Base-by-base conservation (phyloP, 2,329 filamentous ascomycete genomes). In the Alternaria ethzedia region DNA sequence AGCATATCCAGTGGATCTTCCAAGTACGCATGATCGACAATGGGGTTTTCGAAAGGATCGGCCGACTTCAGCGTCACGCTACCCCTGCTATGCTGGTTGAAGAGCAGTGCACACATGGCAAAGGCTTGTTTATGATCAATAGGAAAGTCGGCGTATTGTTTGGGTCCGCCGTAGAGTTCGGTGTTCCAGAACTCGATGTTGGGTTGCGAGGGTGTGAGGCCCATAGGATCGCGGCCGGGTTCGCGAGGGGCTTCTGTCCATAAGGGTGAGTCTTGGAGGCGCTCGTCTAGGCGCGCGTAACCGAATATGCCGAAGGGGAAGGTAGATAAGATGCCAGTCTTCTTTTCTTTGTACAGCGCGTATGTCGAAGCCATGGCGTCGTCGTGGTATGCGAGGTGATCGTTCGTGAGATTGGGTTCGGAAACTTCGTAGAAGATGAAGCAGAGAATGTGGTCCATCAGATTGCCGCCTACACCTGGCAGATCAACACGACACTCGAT, bases 281-380 rank as follows among this genome's bases (percentile, higher is more conserved):
- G 85, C 9, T 88, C 83, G 62, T 89, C 87, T 0, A 90, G 80
- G n/a, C 88, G 84, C 6, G 88, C 85, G 68, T 84, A 91, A 11
- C 84, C 87, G 60, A 90, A 89, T 11, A 83, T 82, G 44, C 88
- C 88, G 56, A 90, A 90, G 10, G 88, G 88, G 69, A 90, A 89
- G 0, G 83, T 85, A 1, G 88, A 86, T 1, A 90, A 79, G 32
- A 87, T 82, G 1, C 89, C 88, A 3, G 82, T 81, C 70, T 88
- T 88, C 54, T 86, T 83, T 28, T 87, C 83, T 73, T 87, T 84
- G 84, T 86, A 90, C 51, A 86, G 81, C 12, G 82, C 75, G 69
- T 86, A 86, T 0, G 86, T 83, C 56, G 83, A 83, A 12, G 80
- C 79, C 17, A 86, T 79, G 25, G 70, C 85, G 66, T 86, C 81